Base-by-base conservation (phyloP, 805 yeast genomes). In the Sugiyamaella floridensis region DNA sequence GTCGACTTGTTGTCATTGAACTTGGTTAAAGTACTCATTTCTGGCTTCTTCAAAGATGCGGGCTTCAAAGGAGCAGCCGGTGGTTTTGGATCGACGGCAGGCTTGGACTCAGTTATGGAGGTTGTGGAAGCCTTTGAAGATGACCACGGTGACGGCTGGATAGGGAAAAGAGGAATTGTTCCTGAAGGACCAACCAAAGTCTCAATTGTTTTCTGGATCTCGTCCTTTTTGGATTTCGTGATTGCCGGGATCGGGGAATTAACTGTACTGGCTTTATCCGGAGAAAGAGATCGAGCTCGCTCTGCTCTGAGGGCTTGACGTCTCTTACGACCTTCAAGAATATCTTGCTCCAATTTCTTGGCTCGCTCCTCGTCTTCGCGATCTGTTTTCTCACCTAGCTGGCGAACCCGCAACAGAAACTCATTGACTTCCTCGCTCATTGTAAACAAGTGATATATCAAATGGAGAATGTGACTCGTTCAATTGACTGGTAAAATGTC, bases 291-390 rank as follows among this genome's bases (percentile, higher is more conserved):
- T 4, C 61, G 50, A 5, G 62, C 49, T 28, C 59, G 29, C 18
- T 55, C 53, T 12, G 56, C 64, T 19, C 66, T 52, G 26, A 63
- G 44, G 4, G 63, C 65, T 46, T 59, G 53, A 15, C 68, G 53
- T 9, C 66, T 44, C 40, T 54, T 56, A 26, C 67, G 49, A 26
- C 67, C 66, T n/a, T 60, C 67, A 37, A 56, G 54, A 28, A 64
- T 63, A 44, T 64, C 67, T 28, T 55, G 55, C 43, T 64, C 67
- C 49, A 64, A 52, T 42, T 60, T 58, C 45, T 58, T 56, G 12
- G 67, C 63, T 20, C 67, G 60, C 15, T 60, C 51, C 37, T 63
- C 67, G 52, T 64, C 68, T 49, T 64, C 67, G 14, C 63, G 62
- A 37, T 59, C 58, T 11, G 63, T 63, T 45, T 63, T 63, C 53